These are phyloP conservation scores for Sisymbrium altissimum DNA, from an alignment of 345 rosid genomes.

Conservation along the genomic window DNA sequence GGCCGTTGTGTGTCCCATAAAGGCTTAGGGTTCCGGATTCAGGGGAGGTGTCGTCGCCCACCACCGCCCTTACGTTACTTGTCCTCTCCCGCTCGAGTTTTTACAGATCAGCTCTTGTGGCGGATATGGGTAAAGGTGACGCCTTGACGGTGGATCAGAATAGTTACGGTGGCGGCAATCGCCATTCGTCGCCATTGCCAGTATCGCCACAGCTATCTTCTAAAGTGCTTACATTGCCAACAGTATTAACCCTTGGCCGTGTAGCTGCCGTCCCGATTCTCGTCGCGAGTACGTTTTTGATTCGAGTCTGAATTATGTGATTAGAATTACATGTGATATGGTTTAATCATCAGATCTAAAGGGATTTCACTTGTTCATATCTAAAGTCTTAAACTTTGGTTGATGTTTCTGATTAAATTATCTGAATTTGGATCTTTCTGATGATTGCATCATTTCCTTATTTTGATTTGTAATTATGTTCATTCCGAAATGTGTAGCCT, in stretches of 20 bases:
- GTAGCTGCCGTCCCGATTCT: conserved; percentile 92
- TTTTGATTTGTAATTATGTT: background rate
- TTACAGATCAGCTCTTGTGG: conserved; percentile 29
- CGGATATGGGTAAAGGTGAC: conserved; percentile 56
- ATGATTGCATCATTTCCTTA: background rate
- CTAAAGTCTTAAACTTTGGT: background rate
- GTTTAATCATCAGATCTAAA: conserved; percentile 13
- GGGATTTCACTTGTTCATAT: background rate
- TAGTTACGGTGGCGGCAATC: conserved; percentile 13
- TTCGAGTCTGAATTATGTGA: background rate
- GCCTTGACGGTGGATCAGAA: conserved; percentile 33
- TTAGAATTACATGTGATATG: background rate
- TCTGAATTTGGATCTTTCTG: background rate
- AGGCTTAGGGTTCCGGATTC: conserved; percentile 34
- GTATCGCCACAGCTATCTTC: conserved; percentile 33
- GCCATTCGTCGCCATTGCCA: conserved; percentile 33
- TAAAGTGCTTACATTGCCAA: conserved; percentile 83
- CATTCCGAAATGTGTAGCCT: conserved; percentile 54
- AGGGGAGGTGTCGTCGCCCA: conserved; percentile 17
- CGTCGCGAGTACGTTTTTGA: conserved; percentile 53
- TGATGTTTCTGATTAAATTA: background rate
- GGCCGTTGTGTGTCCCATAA: conserved; percentile 23
- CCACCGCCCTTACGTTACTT: conserved; percentile 25
- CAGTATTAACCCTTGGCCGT: conserved; percentile 89
- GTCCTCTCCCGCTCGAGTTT: conserved; percentile 16